These are phyloP conservation scores for Xanthoconium separans DNA, from an alignment of 1,284 basidiomycete genomes.

Conservation along the genomic window DNA sequence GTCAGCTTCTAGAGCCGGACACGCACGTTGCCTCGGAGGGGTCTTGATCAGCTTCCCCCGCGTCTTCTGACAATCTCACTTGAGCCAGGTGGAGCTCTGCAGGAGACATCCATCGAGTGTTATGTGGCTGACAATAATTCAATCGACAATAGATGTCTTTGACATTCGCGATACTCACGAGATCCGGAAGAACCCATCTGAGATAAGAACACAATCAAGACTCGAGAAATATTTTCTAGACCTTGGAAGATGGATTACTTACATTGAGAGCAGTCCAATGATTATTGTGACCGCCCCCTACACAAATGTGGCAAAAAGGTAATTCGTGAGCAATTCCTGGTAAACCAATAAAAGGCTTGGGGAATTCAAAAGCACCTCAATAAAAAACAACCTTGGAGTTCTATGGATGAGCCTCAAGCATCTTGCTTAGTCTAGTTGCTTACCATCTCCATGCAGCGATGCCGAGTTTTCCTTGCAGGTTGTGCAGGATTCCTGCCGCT, in stretches of 20 bases:
- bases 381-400: conserved; percentile 52
- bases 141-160: neutral
- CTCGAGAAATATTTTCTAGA: neutral
- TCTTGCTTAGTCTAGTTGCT: conserved; percentile 10
- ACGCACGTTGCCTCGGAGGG: conserved; percentile 51
- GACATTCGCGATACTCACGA: neutral
- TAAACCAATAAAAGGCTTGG: neutral
- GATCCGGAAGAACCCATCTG: conserved; percentile 42
- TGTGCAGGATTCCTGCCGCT: conserved; percentile 66
- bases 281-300: conserved; percentile 58
- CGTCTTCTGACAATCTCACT: conserved; percentile 5
- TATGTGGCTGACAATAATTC: neutral
- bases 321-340: neutral
- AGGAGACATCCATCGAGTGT: conserved; percentile 8
- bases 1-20: neutral
- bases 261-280: conserved; percentile 59
- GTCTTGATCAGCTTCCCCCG: conserved; percentile 2
- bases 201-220: neutral
- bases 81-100: conserved; percentile 4
- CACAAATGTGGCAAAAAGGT: neutral
- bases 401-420: neutral
- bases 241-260: conserved; percentile 16
- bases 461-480: conserved; percentile 66
- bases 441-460: conserved; percentile 74
- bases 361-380: conserved; percentile 44